These are phyloP conservation scores for Lolium multiflorum DNA, from an alignment of 176 grass and related monocot species.

Conservation along the genomic window DNA sequence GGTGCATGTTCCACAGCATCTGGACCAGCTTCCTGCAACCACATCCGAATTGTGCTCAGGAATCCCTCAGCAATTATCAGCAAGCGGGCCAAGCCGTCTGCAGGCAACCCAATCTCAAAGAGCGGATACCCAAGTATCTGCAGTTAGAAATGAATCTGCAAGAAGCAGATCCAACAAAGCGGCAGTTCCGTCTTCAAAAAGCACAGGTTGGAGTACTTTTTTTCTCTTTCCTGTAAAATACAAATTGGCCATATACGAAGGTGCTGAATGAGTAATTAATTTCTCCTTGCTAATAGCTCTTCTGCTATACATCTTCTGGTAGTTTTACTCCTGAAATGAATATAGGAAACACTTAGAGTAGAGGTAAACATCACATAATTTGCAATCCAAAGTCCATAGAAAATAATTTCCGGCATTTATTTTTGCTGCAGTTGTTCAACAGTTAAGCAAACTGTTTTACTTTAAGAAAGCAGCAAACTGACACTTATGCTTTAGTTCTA, in stretches of 20 bases:
- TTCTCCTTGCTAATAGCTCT: background rate
- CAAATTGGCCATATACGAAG: background rate
- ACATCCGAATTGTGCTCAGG: conserved; percentile 25
- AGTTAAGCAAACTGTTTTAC: background rate
- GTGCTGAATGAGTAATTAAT: background rate
- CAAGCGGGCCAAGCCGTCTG: conserved; percentile 32
- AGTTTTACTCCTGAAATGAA: conserved; percentile 10
- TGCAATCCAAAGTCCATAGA: background rate
- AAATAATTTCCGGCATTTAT: conserved; percentile 14
- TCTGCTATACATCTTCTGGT: background rate
- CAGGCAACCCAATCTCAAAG: conserved; percentile 36
- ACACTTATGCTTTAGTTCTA: conserved; percentile 3
- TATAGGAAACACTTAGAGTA: background rate
- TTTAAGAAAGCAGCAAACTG: background rate
- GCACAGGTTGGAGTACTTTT: conserved; percentile 46
- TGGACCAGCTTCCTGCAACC: conserved; percentile 41
- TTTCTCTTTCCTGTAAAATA: background rate
- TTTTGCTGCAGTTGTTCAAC: background rate
- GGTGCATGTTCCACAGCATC: conserved; percentile 33
- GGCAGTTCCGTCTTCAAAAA: conserved; percentile 33
- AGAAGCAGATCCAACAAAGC: conserved; percentile 39
- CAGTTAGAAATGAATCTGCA: conserved; percentile 39
- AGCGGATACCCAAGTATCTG: conserved; percentile 25
- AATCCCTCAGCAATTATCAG: conserved; percentile 44
- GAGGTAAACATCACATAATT: conserved; percentile 8